Evolutionary conservation across 106 monocot genomes (phyloP).

Genomic region (Dioscorea alata): DNA sequence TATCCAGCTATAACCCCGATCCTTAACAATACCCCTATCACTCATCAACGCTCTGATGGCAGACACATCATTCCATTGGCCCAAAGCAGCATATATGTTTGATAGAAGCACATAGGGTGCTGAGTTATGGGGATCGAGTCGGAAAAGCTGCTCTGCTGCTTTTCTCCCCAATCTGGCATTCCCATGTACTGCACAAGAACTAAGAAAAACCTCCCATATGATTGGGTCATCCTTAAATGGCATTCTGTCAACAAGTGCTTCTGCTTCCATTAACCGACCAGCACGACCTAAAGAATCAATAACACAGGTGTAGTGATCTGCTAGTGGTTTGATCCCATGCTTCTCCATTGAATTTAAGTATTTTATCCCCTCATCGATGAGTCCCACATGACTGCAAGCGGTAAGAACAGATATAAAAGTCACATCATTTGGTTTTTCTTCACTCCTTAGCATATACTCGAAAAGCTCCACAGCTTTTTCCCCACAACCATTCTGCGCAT

Average conservation of each 20-base stretch:
- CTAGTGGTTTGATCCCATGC: slow-evolving; percentile 50
- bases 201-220: slow-evolving; percentile 90
- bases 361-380: slow-evolving; percentile 50
- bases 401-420: slow-evolving; percentile 77
- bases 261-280: slow-evolving; percentile 62
- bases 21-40: slow-evolving; percentile 50
- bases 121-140: slow-evolving; percentile 55
- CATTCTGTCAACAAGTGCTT: slow-evolving; percentile 45
- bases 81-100: slow-evolving; percentile 73
- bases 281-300: slow-evolving; percentile 74
- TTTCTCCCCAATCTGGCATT: slow-evolving; percentile 52
- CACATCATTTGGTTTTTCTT: slow-evolving; percentile 59
- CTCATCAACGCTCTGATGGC: slow-evolving; percentile 66
- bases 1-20: slow-evolving; percentile 83
- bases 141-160: slow-evolving; percentile 74
- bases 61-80: slow-evolving; percentile 47
- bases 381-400: slow-evolving; percentile 77
- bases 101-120: slow-evolving; percentile 82
- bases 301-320: slow-evolving; percentile 82
- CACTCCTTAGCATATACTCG: slow-evolving; percentile 40
- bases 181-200: slow-evolving; percentile 67
- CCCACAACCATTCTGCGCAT: slow-evolving; percentile 78
- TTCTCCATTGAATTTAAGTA: slow-evolving; percentile 65
- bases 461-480: slow-evolving; percentile 56
- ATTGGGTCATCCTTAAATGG: slow-evolving; percentile 68